Evolutionary conservation across 1,284 basidiomycete genomes (phyloP).

Genomic region (Puccinia hordei): DNA sequence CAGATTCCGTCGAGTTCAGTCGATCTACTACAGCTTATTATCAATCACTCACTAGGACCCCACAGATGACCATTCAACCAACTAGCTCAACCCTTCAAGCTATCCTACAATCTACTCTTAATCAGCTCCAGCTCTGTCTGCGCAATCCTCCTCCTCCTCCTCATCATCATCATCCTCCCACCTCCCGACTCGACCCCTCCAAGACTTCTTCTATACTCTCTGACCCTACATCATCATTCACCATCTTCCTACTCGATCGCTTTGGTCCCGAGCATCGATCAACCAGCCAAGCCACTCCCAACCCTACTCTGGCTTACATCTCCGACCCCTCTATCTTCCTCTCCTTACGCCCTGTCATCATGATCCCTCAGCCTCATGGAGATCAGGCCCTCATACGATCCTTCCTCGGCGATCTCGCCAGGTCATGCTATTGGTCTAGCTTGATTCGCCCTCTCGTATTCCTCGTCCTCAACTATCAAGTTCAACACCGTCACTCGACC

Average conservation of each 20-base stretch:
- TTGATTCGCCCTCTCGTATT: conserved; percentile 1
- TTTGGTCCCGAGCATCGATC: neutral
- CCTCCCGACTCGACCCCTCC: neutral
- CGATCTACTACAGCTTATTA: conserved; percentile 5
- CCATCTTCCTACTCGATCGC: neutral
- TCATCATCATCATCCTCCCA: neutral
- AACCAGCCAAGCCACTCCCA: neutral
- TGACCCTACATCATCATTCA: neutral
- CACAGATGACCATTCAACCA: neutral
- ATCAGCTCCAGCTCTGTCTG: neutral
- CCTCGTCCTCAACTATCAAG: conserved; percentile 4
- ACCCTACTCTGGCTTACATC: too few species aligned
- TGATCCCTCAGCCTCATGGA: neutral
- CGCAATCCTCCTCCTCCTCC: neutral
- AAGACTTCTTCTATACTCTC: neutral
- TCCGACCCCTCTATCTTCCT: neutral
- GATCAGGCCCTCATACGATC: conserved; percentile 6
- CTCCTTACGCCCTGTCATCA: neutral
- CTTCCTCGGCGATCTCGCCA: neutral
- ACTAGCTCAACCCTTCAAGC: neutral
- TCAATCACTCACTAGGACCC: neutral
- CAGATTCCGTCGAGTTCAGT: neutral
- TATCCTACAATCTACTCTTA: neutral
- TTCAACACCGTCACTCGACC: neutral
- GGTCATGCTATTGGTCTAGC: conserved; percentile 4